These are phyloP conservation scores for Collybia nuda DNA, from an alignment of 768 basidiomycete genomes.

Conservation along the genomic window DNA sequence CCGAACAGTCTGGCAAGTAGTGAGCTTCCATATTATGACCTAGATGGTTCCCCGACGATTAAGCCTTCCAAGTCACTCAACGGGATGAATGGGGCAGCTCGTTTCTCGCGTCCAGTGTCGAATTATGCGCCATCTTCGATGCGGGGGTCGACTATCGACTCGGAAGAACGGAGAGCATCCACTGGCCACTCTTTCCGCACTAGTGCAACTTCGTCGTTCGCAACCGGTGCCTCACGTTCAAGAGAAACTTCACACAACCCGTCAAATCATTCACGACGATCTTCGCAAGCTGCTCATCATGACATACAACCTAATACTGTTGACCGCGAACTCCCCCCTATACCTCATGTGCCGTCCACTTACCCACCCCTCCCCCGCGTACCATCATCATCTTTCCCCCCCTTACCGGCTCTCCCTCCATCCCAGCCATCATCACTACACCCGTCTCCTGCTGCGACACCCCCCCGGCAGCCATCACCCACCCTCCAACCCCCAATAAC, in stretches of 20 bases:
- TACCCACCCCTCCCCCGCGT: slow-evolving; percentile 27
- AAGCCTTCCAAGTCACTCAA: neutral
- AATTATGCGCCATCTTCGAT: slow-evolving; percentile 30
- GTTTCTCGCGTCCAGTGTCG: slow-evolving; percentile 20
- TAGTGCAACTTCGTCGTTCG: slow-evolving; percentile 30
- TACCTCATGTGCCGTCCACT: slow-evolving; percentile 23
- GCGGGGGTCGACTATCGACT: slow-evolving; percentile 27
- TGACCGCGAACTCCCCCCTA: slow-evolving; percentile 23
- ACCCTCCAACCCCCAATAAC: slow-evolving; percentile 16
- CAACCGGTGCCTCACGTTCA: slow-evolving; percentile 21
- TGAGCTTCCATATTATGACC: slow-evolving; percentile 30
- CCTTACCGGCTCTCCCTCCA: slow-evolving; percentile 31
- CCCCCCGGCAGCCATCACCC: slow-evolving; percentile 19
- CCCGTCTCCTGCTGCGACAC: slow-evolving; percentile 26
- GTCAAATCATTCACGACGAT: slow-evolving; percentile 29
- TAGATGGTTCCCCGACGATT: slow-evolving; percentile 13
- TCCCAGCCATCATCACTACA: slow-evolving; percentile 22
- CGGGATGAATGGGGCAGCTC: neutral
- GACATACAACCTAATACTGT: slow-evolving; percentile 11
- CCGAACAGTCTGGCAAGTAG: slow-evolving; percentile 23
- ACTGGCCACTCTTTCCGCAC: slow-evolving; percentile 27
- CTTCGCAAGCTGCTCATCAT: slow-evolving; percentile 23
- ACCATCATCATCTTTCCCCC: slow-evolving; percentile 5
- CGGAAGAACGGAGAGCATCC: slow-evolving; percentile 30
- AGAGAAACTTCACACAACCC: slow-evolving; percentile 24